phyloP scores from a whole-genome alignment of 108 stramenopile species.

The Cyclotella cryptica region DNA sequence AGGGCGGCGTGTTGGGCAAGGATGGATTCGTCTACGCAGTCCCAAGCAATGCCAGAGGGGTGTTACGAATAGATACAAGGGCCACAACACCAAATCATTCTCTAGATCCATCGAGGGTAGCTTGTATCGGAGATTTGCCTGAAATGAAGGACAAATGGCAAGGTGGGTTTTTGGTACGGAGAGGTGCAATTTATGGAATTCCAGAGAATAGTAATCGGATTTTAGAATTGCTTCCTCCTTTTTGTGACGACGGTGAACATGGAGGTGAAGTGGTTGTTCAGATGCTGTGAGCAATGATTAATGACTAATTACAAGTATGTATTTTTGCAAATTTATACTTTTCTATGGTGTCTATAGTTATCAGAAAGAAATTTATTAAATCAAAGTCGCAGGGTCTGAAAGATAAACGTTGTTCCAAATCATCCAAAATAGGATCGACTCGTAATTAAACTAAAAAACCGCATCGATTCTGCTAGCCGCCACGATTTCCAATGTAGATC shows the following conservation, averaged over 20 bases:
- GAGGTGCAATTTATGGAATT: slow-evolving; percentile 35
- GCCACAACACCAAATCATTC: not conserved
- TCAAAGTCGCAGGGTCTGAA: too few relatives aligned
- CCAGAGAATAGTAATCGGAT: slow-evolving; percentile 41
- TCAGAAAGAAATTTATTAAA: too few relatives aligned
- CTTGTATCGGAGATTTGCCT: slow-evolving; percentile 68
- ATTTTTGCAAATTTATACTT: too few relatives aligned
- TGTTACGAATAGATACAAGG: slow-evolving; percentile 72
- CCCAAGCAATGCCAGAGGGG: slow-evolving; percentile 66
- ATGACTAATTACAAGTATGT: not conserved
- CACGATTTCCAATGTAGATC: too few relatives aligned
- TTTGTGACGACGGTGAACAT: not conserved
- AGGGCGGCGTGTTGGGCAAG: slow-evolving; percentile 68
- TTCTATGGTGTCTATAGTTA: too few relatives aligned
- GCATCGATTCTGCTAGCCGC: too few relatives aligned
- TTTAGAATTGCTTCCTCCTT: slow-evolving; percentile 33
- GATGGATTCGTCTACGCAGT: slow-evolving; percentile 85
- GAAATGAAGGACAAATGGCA: slow-evolving; percentile 83
- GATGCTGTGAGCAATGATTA: slow-evolving; percentile 8
- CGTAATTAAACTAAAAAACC: not conserved
- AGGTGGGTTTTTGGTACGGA: slow-evolving; percentile 49
- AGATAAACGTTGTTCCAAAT: not conserved
- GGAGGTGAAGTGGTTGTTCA: not conserved
- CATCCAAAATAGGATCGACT: not conserved
- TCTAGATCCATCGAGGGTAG: slow-evolving; percentile 50